phyloP scores from a whole-genome alignment of 2,329 filamentous ascomycete species.

The Neurospora sp. region DNA sequence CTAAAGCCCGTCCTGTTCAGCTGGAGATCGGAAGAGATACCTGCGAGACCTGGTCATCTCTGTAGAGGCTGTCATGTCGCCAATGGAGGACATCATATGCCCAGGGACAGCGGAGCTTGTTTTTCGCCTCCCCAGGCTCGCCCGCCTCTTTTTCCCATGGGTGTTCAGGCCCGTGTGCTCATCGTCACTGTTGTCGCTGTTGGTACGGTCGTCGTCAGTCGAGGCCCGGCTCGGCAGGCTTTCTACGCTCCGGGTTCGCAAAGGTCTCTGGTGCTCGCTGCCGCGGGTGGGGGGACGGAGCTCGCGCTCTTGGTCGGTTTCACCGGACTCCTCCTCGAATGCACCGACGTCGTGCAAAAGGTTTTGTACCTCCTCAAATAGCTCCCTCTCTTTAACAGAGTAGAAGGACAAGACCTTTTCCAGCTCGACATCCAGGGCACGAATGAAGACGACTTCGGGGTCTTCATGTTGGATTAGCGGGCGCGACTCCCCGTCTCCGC shows the following conservation, averaged over 20 bases:
- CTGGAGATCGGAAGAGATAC: no score
- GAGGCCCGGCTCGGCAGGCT: slow-evolving; percentile 36
- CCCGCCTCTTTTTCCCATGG: slow-evolving; percentile 29
- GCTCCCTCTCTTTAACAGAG: slow-evolving; percentile 76
- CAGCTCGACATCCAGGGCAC: slow-evolving; percentile 76
- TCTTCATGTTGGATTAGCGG: slow-evolving; percentile 68
- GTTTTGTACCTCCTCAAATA: slow-evolving; percentile 69
- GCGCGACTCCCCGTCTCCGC: slow-evolving; percentile 69
- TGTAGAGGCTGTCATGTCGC: slow-evolving; percentile 54
- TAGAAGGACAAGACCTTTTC: slow-evolving; percentile 95
- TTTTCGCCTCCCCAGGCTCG: slow-evolving; percentile 27
- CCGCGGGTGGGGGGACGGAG: slow-evolving; percentile 17
- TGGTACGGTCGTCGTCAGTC: slow-evolving; percentile 45
- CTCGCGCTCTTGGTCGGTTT: slow-evolving; percentile 31
- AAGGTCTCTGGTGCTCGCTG: slow-evolving; percentile 9
- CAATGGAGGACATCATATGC: slow-evolving; percentile 32
- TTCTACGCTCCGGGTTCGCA: slow-evolving; percentile 15
- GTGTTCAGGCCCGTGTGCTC: slow-evolving; percentile 46
- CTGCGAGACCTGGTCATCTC: slow-evolving; percentile 51
- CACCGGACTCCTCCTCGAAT: slow-evolving; percentile 39
- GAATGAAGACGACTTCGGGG: slow-evolving; percentile 72
- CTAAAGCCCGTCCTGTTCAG: slow-evolving; percentile 94
- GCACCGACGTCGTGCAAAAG: slow-evolving; percentile 65
- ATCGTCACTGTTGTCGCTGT: slow-evolving; percentile 55
- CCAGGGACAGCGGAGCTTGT: slow-evolving; percentile 21